Percentiles rank a stretch among this genome's conserved stretches.
These are phyloP conservation scores for Aspergillus carlsbadensis DNA, from an alignment of 495 filamentous ascomycete genomes.

Conservation along the genomic window DNA sequence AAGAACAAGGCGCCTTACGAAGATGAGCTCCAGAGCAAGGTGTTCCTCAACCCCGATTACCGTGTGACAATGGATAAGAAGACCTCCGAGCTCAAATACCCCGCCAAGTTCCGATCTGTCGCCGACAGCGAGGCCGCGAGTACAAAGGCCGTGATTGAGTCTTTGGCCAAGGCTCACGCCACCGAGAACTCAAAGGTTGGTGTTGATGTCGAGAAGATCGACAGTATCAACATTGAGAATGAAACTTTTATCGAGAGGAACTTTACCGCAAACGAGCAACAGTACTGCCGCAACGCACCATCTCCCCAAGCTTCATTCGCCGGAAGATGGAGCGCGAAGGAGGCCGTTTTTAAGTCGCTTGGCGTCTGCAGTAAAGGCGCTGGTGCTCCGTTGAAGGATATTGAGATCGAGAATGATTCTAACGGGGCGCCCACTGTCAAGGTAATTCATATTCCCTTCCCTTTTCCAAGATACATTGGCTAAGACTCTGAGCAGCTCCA, in stretches of 20 bases:
- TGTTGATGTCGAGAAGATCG: slow-evolving; percentile 86
- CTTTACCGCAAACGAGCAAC: slow-evolving; percentile 79
- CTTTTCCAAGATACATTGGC: slow-evolving; percentile 11
- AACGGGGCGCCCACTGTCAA: slow-evolving; percentile 79
- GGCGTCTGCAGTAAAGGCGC: slow-evolving; percentile 83
- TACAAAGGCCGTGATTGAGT: slow-evolving; percentile 77
- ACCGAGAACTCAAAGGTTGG: slow-evolving; percentile 78
- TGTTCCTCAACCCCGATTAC: slow-evolving; percentile 94
- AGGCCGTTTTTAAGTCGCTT: slow-evolving; percentile 98
- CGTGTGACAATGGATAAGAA: slow-evolving; percentile 85
- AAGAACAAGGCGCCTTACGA: slow-evolving; percentile 89
- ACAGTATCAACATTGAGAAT: slow-evolving; percentile 84
- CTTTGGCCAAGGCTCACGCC: slow-evolving; percentile 69
- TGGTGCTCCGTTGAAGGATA: slow-evolving; percentile 87
- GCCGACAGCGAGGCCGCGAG: slow-evolving; percentile 52
- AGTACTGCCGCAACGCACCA: slow-evolving; percentile 78
- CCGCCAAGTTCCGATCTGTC: slow-evolving; percentile 60
- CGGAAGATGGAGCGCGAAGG: slow-evolving; percentile 94
- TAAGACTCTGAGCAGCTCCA: slow-evolving; percentile 63
- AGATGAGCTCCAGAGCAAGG: slow-evolving; percentile 76
- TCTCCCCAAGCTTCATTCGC: slow-evolving; percentile 82
- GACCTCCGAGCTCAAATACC: slow-evolving; percentile 71
- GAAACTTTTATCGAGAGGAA: slow-evolving; percentile 94
- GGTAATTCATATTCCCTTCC: slow-evolving; percentile 48
- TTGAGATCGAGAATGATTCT: slow-evolving; percentile 81